These are phyloP conservation scores for Berberis thunbergii DNA, from an alignment of 164 flowering plant genomes.

Conservation along the genomic window DNA sequence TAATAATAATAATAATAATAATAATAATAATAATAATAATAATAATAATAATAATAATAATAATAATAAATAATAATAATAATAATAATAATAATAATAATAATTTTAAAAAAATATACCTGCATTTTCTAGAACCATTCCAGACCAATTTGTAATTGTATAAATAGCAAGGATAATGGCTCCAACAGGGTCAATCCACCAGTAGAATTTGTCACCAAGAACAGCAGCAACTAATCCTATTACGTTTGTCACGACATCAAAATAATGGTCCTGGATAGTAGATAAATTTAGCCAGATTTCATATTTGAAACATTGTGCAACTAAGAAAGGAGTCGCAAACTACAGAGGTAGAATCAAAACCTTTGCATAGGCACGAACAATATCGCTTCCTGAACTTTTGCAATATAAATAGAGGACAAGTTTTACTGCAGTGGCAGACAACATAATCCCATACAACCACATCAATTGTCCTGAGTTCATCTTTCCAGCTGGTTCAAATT, in stretches of 20 bases:
- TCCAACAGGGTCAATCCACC: constrained; percentile 80
- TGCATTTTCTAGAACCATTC: constrained; percentile 76
- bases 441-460: constrained; percentile 79
- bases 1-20: too few species aligned
- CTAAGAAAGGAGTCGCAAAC: not conserved
- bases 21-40: too few species aligned
- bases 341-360: constrained; percentile 19
- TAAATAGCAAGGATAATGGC: constrained; percentile 58
- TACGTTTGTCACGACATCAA: constrained; percentile 68
- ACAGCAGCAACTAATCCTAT: constrained; percentile 65
- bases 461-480: constrained; percentile 42
- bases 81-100: too few species aligned
- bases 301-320: too few species aligned
- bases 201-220: constrained; percentile 55
- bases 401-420: constrained; percentile 82
- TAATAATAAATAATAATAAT: too few species aligned
- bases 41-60: too few species aligned
- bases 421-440: constrained; percentile 68
- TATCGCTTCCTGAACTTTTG: constrained; percentile 65
- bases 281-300: too few species aligned
- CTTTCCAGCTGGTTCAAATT: constrained; percentile 38
- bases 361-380: constrained; percentile 98
- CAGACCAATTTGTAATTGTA: constrained; percentile 63
- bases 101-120: constrained; percentile 23
- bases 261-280: constrained; percentile 59